Evolutionary conservation across 164 flowering plant genomes (phyloP).

Genomic region (Magnolia kwangsiensis): DNA sequence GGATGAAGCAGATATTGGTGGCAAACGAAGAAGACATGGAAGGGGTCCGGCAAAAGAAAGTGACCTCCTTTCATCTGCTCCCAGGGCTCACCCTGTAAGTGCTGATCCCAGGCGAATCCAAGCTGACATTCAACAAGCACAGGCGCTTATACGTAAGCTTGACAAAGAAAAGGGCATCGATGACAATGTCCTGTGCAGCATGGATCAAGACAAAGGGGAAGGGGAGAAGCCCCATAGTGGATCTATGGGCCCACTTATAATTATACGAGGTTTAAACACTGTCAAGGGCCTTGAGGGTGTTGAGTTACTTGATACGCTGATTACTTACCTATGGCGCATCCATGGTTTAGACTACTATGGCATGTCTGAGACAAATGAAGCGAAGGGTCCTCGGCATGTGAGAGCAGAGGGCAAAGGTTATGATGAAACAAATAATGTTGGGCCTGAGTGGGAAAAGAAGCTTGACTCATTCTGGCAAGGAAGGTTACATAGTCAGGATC

Average conservation of each 20-base stretch:
- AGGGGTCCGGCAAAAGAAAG: slow-evolving; percentile 58
- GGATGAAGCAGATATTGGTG: slow-evolving; percentile 63
- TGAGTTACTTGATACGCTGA: slow-evolving; percentile 82
- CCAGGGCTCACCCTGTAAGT: slow-evolving; percentile 82
- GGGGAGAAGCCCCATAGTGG: slow-evolving; percentile 73
- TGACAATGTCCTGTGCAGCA: slow-evolving; percentile 62
- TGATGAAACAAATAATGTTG: slow-evolving; percentile 42
- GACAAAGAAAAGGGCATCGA: slow-evolving; percentile 86
- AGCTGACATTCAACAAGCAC: slow-evolving; percentile 76
- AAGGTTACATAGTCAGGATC: slow-evolving; percentile 80
- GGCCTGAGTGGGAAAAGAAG: slow-evolving; percentile 84
- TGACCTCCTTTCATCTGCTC: slow-evolving; percentile 70
- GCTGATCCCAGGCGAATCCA: slow-evolving; percentile 77
- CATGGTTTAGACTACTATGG: slow-evolving; percentile 98
- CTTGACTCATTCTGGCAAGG: slow-evolving; percentile 83
- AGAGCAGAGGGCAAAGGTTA: slow-evolving; percentile 67
- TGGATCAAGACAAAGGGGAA: slow-evolving; percentile 52
- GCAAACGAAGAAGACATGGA: slow-evolving; percentile 75
- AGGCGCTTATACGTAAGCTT: slow-evolving; percentile 75
- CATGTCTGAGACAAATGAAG: slow-evolving; percentile 70
- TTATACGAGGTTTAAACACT: slow-evolving; percentile 74
- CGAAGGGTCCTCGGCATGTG: slow-evolving; percentile 89
- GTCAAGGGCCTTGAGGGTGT: slow-evolving; percentile 93
- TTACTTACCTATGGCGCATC: slow-evolving; percentile 93
- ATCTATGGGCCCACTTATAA: slow-evolving; percentile 78